Evolutionary conservation across 371 early-diverging fungal genomes (phyloP), one percentile per base, ranked within the genome.

Genomic region (Mucor sp.): DNA sequence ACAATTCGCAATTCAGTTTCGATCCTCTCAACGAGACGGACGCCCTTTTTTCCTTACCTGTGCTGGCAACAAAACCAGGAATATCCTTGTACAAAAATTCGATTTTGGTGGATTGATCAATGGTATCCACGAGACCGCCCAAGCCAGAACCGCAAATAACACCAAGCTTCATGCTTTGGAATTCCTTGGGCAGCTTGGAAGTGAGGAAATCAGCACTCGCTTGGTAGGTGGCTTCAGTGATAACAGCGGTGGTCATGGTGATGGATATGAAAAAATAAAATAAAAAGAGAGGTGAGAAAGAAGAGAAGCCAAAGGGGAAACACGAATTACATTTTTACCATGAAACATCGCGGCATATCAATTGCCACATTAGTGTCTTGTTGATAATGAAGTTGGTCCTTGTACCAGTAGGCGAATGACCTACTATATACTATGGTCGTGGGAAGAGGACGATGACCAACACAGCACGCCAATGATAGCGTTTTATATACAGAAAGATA

Each of bases 81-180:
- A 97, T 95, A 44, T 90, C 89, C 57, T 85, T 76, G 84, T 96
- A 96, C n/a, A 78, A 56, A 58, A 96, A 84, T 69, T 87, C 88
- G 19, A 90, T 75, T 61, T 81, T 82, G 25, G 82, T 72, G 3
- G 68, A 64, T 65, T 81, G 83, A 60, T 91, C 90, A 30, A 96
- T 85, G 41, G 89, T 89, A 55, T 89, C 85, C 28, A 90, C 95
- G 32, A 97, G 88, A 41, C 94, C 91, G 69, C 95, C 93, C 41
- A 97, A 86, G 17, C 97, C 97, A 47, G 93, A 91, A 44, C 97
- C 97, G 76, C 97, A 97, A 72, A 97, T 89, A 60, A 97, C 91
- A 66, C 91, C 96, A 61, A 96, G 82, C 66, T 89, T 81, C 50
- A 75, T 76, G 33, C 58, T 64, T 19, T 82, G 69, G 41, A 81